Conservation (phyloP, 768 basidiomycete species). For the Tricholoma matsutake region DNA sequence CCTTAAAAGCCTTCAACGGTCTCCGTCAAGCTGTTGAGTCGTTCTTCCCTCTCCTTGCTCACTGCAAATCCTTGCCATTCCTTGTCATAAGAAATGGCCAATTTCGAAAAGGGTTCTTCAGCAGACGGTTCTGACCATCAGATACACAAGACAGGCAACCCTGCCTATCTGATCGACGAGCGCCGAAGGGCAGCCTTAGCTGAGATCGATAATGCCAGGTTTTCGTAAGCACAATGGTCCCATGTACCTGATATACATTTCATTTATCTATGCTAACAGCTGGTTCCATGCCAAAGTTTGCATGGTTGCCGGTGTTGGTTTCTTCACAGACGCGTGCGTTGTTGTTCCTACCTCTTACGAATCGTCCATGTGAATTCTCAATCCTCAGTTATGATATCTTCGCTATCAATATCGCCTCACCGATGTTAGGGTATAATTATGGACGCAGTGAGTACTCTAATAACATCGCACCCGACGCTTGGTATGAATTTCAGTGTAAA, state of each 20-base stretch:
- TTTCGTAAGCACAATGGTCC: slow-evolving; percentile 54
- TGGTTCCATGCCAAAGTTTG: slow-evolving; percentile 86
- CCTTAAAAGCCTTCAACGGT: neutral
- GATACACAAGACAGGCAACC: slow-evolving; percentile 25
- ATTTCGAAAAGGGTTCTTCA: slow-evolving; percentile 39
- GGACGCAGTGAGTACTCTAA: slow-evolving; percentile 30
- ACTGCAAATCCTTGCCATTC: neutral
- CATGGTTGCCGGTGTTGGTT: slow-evolving; percentile 73
- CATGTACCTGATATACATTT: neutral
- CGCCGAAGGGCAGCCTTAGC: slow-evolving; percentile 77
- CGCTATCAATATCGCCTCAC: slow-evolving; percentile 81
- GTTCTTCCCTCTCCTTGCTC: neutral
- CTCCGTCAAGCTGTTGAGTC: neutral
- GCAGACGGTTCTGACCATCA: slow-evolving; percentile 22
- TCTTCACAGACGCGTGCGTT: slow-evolving; percentile 82
- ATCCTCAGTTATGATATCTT: slow-evolving; percentile 72
- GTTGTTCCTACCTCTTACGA: neutral
- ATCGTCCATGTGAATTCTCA: neutral
- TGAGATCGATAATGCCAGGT: slow-evolving; percentile 84
- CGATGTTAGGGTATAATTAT: slow-evolving; percentile 85
- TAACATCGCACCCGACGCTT: neutral
- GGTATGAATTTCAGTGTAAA: slow-evolving; percentile 3
- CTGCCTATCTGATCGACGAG: slow-evolving; percentile 54
- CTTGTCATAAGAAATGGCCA: slow-evolving; percentile 12
- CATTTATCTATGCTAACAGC: slow-evolving; percentile 29